A percentile compares a stretch with the other conserved stretches of the same genome.
These are phyloP conservation scores for Cladosporium sp. DNA, from an alignment of 2,329 filamentous ascomycete species.

Conservation along the genomic window DNA sequence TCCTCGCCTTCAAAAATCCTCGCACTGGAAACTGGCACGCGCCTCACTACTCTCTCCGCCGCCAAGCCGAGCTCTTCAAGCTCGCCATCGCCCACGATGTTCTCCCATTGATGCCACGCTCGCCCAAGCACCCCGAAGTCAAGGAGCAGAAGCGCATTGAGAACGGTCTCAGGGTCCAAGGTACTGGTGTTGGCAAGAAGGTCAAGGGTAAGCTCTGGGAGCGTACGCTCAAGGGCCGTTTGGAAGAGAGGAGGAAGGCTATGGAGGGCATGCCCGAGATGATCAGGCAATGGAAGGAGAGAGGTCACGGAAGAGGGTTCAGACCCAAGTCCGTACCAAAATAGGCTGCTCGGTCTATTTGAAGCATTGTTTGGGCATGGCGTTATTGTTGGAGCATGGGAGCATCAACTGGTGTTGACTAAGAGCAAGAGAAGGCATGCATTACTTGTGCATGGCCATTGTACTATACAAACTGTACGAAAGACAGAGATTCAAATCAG, in stretches of 20 bases:
- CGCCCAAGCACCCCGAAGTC: constrained; percentile 46
- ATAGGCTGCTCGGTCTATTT: not conserved
- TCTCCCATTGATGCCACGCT: constrained; percentile 30
- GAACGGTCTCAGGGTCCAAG: constrained; percentile 78
- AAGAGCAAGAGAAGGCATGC: constrained; percentile 1
- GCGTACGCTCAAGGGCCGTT: constrained; percentile 72
- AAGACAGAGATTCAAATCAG: no score
- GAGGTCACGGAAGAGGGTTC: constrained; percentile 71
- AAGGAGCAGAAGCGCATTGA: constrained; percentile 68
- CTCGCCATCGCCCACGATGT: constrained; percentile 59
- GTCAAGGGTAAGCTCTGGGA: constrained; percentile 97
- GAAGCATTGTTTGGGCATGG: constrained; percentile 4
- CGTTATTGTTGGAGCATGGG: constrained; percentile 1
- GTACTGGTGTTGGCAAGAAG: constrained; percentile 77
- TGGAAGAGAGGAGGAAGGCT: constrained; percentile 84
- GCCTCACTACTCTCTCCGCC: constrained; percentile 74
- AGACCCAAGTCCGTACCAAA: constrained; percentile 64
- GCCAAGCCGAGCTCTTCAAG: constrained; percentile 88
- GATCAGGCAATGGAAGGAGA: constrained; percentile 89
- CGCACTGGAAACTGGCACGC: constrained; percentile 77
- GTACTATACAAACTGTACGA: constrained; percentile 11
- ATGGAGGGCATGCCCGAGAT: constrained; percentile 94
- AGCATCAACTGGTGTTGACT: constrained; percentile 6
- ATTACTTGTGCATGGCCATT: constrained; percentile 8
- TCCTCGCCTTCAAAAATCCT: constrained; percentile 72